Evolutionary conservation across 768 basidiomycete species (phyloP).

Genomic region (Pluteus cervinus): DNA sequence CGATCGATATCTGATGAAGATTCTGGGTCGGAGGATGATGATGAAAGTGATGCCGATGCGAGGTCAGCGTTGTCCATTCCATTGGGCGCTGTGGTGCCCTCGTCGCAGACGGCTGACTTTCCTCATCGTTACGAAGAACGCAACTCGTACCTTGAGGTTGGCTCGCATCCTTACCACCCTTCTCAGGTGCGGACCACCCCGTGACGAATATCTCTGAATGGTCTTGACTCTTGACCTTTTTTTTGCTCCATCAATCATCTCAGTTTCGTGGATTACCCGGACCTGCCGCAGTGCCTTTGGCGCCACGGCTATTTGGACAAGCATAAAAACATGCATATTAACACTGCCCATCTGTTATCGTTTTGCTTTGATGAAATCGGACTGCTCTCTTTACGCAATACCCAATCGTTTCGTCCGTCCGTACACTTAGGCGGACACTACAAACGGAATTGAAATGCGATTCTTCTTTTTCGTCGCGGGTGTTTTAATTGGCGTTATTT

Average conservation of each 20-base stretch:
- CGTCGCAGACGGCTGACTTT: slow-evolving; percentile 8
- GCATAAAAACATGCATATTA: too few species aligned
- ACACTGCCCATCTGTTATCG: too few species aligned
- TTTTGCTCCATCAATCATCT: background rate
- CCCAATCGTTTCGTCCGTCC: too few species aligned
- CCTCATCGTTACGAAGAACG: slow-evolving; percentile 22
- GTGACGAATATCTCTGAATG: background rate
- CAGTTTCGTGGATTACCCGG: slow-evolving; percentile 7
- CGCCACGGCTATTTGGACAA: too few species aligned
- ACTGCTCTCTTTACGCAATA: too few species aligned
- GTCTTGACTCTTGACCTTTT: background rate
- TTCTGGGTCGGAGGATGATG: slow-evolving; percentile 15
- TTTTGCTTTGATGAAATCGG: too few species aligned
- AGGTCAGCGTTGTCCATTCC: slow-evolving; percentile 19
- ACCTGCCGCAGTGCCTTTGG: slow-evolving; percentile 1
- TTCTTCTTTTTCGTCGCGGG: too few species aligned
- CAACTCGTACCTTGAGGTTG: slow-evolving; percentile 21
- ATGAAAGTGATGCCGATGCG: slow-evolving; percentile 11
- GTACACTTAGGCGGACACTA: too few species aligned
- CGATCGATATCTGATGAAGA: slow-evolving; percentile 19
- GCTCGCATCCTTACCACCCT: slow-evolving; percentile 24
- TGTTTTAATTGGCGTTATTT: too few species aligned
- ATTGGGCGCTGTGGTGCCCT: slow-evolving; percentile 18
- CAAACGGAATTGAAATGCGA: too few species aligned
- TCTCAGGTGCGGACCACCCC: slow-evolving; percentile 24